phyloP scores from a whole-genome alignment of 306 rosid species.

The Vigna nakashimae region DNA sequence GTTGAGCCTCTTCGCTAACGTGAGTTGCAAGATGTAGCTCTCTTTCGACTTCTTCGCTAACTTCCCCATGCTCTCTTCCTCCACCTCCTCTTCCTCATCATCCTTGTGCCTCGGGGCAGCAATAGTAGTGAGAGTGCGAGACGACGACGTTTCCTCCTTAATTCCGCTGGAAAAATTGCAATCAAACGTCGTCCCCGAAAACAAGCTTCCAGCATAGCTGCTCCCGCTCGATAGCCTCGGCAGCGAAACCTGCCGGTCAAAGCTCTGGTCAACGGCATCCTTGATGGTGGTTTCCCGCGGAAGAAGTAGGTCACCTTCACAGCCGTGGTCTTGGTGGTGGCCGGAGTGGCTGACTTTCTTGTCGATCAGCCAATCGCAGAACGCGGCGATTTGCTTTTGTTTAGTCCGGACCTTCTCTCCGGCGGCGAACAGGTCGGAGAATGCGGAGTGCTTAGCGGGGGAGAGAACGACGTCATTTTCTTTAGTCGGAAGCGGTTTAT shows the following conservation, averaged over 20 bases:
- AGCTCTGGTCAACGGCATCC: slow-evolving; percentile 63
- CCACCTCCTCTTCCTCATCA: slow-evolving; percentile 38
- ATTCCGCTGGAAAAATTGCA: slow-evolving; percentile 63
- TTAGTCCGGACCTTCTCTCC: slow-evolving; percentile 42
- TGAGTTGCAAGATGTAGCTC: slow-evolving; percentile 69
- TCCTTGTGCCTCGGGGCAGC: slow-evolving; percentile 44
- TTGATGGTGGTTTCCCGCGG: slow-evolving; percentile 47
- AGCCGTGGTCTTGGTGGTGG: slow-evolving; percentile 39
- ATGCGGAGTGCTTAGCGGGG: slow-evolving; percentile 49
- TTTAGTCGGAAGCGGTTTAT: slow-evolving; percentile 28
- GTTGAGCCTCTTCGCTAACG: slow-evolving; percentile 68
- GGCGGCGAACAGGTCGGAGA: slow-evolving; percentile 59
- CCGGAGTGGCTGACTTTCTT: slow-evolving; percentile 54
- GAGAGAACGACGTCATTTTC: slow-evolving; percentile 45
- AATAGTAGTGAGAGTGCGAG: slow-evolving; percentile 35
- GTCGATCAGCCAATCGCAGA: slow-evolving; percentile 70
- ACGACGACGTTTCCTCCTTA: slow-evolving; percentile 59
- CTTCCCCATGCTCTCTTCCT: slow-evolving; percentile 27
- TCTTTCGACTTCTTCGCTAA: slow-evolving; percentile 58
- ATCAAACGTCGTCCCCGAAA: slow-evolving; percentile 80
- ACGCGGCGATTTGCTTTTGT: slow-evolving; percentile 57
- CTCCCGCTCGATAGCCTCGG: slow-evolving; percentile 79
- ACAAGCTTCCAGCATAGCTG: slow-evolving; percentile 90
- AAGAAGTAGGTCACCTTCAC: slow-evolving; percentile 57
- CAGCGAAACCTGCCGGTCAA: slow-evolving; percentile 70